Percentiles rank a stretch among this genome's conserved stretches.
Evolutionary conservation across 768 basidiomycete genomes (phyloP).

Genomic region (Rhizopogon rudus): DNA sequence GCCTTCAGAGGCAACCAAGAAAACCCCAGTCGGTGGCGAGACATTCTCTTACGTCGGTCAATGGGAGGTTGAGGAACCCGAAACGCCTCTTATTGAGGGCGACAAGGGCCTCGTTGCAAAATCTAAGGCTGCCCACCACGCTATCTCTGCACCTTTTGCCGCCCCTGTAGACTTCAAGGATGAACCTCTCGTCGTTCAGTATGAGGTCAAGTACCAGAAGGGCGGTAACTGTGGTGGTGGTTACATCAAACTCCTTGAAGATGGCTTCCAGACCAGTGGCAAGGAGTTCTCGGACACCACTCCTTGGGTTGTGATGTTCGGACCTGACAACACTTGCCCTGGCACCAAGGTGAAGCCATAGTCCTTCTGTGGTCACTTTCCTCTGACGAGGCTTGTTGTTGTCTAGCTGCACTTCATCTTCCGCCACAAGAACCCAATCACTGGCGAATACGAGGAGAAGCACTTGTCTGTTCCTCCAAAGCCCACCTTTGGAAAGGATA

Average conservation of each 20-base stretch:
- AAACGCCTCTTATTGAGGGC: conserved; percentile 69
- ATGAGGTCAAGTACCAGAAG: conserved; percentile 99
- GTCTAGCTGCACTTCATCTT: conserved; percentile 95
- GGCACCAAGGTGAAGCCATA: conserved; percentile 70
- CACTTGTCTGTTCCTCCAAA: conserved; percentile 80
- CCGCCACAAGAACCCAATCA: conserved; percentile 93
- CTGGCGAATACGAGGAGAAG: conserved; percentile 95
- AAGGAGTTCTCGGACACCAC: conserved; percentile 94
- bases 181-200: conserved; percentile 91
- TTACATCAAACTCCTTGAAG: conserved; percentile 93
- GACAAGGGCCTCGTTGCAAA: conserved; percentile 94
- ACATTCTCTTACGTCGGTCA: conserved; percentile 96
- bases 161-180: conserved; percentile 73
- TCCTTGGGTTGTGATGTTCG: conserved; percentile 96
- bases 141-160: conserved; percentile 90
- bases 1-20: conserved; percentile 95
- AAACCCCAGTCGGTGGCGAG: conserved; percentile 93
- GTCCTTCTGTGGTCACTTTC: too few species aligned
- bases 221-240: conserved; percentile 99
- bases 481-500: conserved; percentile 84
- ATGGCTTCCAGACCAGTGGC: conserved; percentile 90
- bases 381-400: conserved; percentile 2
- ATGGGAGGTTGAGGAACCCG: conserved; percentile 93
- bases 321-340: conserved; percentile 91
- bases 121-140: conserved; percentile 96